phyloP scores from a whole-genome alignment of 2,329 filamentous ascomycete species.

The Trichoderma asperellum region DNA sequence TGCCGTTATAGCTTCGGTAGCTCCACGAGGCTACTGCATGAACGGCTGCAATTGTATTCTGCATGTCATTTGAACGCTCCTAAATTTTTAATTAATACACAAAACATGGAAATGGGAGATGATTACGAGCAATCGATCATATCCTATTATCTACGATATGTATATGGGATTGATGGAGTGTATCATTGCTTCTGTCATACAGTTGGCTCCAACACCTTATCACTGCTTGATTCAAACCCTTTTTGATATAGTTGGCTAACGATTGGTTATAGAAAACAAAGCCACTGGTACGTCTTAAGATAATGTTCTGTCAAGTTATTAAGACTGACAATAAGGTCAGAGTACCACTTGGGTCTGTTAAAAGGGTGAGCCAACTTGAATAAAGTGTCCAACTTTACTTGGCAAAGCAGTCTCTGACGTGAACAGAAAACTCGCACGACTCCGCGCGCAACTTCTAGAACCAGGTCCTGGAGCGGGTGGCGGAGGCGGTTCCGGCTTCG shows the following conservation, averaged over 20 bases:
- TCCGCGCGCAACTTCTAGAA: slow-evolving; percentile 92
- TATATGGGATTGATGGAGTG: background rate
- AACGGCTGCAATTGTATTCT: background rate
- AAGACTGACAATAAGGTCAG: slow-evolving; percentile 51
- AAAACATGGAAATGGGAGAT: background rate
- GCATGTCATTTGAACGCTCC: background rate
- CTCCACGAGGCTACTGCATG: background rate
- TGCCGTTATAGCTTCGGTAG: background rate
- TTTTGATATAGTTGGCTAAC: slow-evolving; percentile 37
- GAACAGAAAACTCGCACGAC: slow-evolving; percentile 86
- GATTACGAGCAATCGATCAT: background rate
- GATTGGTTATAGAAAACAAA: slow-evolving; percentile 78
- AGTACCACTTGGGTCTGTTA: slow-evolving; percentile 96
- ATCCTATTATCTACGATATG: background rate
- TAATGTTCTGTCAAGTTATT: background rate
- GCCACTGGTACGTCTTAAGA: slow-evolving; percentile 75
- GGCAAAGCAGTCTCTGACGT: slow-evolving; percentile 27
- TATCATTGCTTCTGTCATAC: background rate
- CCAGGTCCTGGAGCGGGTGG: slow-evolving; percentile 78
- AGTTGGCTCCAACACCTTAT: background rate
- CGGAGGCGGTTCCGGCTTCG: slow-evolving; percentile 82
- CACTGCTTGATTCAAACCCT: background rate
- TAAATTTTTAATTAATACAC: background rate
- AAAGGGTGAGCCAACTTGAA: slow-evolving; percentile 74
- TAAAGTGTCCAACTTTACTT: background rate